Conservation (phyloP, 257 asterid species). For the Solanum gandarillasii region DNA sequence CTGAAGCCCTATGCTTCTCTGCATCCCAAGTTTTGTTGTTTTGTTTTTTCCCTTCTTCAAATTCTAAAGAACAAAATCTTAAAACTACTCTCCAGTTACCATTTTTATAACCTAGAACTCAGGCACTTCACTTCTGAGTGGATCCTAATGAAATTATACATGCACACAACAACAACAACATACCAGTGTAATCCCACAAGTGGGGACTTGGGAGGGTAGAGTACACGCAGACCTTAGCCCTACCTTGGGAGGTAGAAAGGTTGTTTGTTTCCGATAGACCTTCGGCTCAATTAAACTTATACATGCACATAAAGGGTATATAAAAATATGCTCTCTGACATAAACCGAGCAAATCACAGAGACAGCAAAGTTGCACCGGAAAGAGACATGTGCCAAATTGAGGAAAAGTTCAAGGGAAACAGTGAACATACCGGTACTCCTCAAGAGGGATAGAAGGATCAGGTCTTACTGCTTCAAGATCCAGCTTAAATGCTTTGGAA, state of each 20-base stretch:
- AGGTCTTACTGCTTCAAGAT: slow-evolving; percentile 76
- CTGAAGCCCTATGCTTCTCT: not conserved
- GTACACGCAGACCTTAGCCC: not conserved
- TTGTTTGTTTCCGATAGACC: not conserved
- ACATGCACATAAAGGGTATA: not conserved
- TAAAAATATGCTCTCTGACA: not conserved
- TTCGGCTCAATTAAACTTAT: not conserved
- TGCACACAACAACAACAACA: not conserved
- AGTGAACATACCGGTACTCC: slow-evolving; percentile 60
- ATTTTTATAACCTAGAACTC: not conserved
- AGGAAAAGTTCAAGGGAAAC: not conserved
- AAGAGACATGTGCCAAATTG: not conserved
- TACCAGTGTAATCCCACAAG: not conserved
- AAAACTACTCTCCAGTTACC: not conserved
- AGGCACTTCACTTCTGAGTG: not conserved
- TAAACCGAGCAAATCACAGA: not conserved
- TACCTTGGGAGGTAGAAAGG: not conserved
- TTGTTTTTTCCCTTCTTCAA: not conserved
- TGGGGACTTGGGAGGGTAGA: not conserved
- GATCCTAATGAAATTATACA: not conserved
- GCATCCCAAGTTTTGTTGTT: not conserved
- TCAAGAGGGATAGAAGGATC: slow-evolving; percentile 78
- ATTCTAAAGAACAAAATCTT: not conserved
- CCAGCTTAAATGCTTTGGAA: slow-evolving; percentile 73
- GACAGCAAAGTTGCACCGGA: not conserved